These are phyloP conservation scores for Amanita molliuscula DNA, from an alignment of 768 basidiomycete species.

Conservation along the genomic window DNA sequence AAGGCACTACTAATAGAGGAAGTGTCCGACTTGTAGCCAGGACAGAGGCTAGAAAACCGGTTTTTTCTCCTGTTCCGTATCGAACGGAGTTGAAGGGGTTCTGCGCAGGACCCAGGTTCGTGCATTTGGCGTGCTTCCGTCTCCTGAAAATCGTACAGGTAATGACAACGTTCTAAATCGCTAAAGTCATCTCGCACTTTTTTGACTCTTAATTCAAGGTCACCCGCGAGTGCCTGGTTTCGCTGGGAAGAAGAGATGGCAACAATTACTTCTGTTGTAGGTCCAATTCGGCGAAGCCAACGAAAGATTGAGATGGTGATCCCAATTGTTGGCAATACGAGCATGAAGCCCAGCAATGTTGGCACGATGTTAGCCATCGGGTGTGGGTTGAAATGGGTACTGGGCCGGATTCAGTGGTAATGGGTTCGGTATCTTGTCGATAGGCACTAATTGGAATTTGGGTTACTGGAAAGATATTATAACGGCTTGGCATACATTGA, in stretches of 20 bases:
- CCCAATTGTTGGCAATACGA: constrained; percentile 23
- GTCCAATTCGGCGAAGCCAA: not conserved
- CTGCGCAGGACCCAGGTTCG: not conserved
- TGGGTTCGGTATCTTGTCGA: not conserved
- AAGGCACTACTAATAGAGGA: constrained; percentile 16
- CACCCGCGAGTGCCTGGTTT: not conserved
- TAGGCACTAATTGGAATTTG: constrained; percentile 6
- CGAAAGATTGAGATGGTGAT: constrained; percentile 15
- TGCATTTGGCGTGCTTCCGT: not conserved
- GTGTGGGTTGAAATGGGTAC: not conserved
- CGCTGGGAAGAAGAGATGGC: not conserved
- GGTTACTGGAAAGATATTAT: not conserved
- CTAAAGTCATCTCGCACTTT: constrained; percentile 1
- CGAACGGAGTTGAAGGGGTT: not conserved
- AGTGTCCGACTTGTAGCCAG: not conserved
- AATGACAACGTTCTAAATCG: not conserved
- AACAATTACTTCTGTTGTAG: not conserved
- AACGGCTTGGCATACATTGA: not conserved
- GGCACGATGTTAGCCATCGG: not conserved
- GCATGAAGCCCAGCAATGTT: constrained; percentile 21
- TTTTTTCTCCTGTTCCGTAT: not conserved
- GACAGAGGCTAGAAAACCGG: not conserved
- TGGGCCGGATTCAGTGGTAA: not conserved
- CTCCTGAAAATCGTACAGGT: not conserved
- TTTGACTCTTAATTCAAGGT: not conserved